Base-by-base conservation (phyloP, 306 rosid genomes). In the Oemleria cerasiformis region DNA sequence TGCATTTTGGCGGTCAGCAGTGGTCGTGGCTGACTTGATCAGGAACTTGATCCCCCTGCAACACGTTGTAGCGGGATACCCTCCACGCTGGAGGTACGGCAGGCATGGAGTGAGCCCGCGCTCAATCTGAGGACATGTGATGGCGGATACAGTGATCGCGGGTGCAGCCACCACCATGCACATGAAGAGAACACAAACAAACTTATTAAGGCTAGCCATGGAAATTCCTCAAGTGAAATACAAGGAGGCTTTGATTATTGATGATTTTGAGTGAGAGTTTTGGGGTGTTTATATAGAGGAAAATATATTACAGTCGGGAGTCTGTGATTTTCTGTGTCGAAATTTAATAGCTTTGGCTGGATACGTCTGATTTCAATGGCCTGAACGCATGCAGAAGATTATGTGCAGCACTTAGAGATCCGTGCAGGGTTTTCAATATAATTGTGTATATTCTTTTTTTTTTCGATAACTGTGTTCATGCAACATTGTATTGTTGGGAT, bases 71-170 rank as follows among this genome's bases (percentile, higher is more conserved):
- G 73, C 0, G 0, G 70, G 75, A 0, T 3, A 0, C 0, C 86
- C 89, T 0, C 88, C 84, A 0, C 3, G 10, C 20, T 1, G 67
- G 4, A 91, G 61, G 64, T 70, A 86, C 1, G 0, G 0, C 0
- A 86, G 0, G 71, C 95, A 88, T 0, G 82, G 75, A 1, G 42
- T 49, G 11, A 78, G 51, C 15, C 9, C 7, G 3, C 14, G 0
- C 0, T 10, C 0, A 1, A 84, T 84, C 16, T 58, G 34, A 0
- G 71, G 74, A 57, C 92, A 89, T 1, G 77, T 6, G 25, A 81
- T 19, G 5, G 30, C 61, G 0, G 86, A 83, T 16, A 73, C 66
- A 0, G 63, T 57, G 40, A 25, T 25, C 63, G 50, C 5, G 10
- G 62, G 79, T 42, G 79, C 69, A 7, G 20, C 56, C 50, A 59